Evolutionary conservation across 129 eudicot genomes (phyloP), one percentile per base, ranked within the genome.

Genomic region (Chrysanthemum makinoi): DNA sequence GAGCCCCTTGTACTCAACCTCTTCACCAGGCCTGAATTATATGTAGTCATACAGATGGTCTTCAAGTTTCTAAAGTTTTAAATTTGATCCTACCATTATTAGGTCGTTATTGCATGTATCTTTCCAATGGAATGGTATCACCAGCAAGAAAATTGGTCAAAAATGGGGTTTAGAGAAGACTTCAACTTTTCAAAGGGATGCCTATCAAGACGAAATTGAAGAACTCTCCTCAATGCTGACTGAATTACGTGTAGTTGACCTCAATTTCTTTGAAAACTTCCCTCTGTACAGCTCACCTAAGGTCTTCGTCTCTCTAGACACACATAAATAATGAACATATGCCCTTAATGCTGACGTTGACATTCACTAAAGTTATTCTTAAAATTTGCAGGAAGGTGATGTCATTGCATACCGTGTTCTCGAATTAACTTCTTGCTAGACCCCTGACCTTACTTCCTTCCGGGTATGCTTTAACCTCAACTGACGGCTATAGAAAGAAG

Each of bases 401-500:
- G 80, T 87, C 58, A 85, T 94, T 80, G 96, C 92, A 50, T 94
- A 94, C 81, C 95, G 96, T 15, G 30, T 89, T 66, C 70, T 94
- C 67, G 98, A 94, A 70, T 76, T 94, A 74, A 85, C 96, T 74
- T 87, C 98, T 47, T 68, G 89, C 19, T 94, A 94, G 96, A 86
- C 90, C 62, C 98, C 98, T 17, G 93, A 89, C 80, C 79, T 90
- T 69, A 87, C 96, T 35, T 69, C 87, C 2, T 62, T 44, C 6
- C 79, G 99, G 72, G 99, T 94, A 85, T 64, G 63, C 43, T 43
- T 55, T 22, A 50, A 55, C 22, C 53, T 54, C n/a, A 44, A 65
- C 15, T 24, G 39, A 53, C 62, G n/a, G 39, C 52, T 64, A 55
- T 47, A 22, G 5, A 2, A 64, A 30, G 67, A 74, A 56, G 73